phyloP scores from a whole-genome alignment of 441 rosid species.

The Adansonia grandidieri region DNA sequence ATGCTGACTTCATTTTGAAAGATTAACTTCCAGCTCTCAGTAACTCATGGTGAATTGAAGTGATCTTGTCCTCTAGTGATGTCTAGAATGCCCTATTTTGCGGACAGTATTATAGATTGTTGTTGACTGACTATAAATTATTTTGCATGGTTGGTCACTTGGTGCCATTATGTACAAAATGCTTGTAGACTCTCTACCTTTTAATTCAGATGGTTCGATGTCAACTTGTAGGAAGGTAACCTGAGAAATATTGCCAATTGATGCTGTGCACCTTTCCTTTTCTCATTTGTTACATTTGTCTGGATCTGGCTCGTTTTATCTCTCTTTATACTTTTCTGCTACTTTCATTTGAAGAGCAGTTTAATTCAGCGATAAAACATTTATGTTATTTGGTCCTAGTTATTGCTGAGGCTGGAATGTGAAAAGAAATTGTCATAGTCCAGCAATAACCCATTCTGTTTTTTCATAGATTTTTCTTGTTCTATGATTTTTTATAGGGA shows the following conservation, averaged over 20 bases:
- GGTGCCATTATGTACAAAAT: slow-evolving; percentile 96
- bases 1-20: slow-evolving; percentile 3
- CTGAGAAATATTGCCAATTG: slow-evolving; percentile 6
- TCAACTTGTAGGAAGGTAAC: slow-evolving; percentile 94
- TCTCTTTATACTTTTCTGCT: not conserved
- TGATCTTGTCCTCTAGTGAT: not conserved
- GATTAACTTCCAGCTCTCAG: not conserved
- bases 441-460: not conserved
- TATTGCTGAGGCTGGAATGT: not conserved
- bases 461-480: not conserved
- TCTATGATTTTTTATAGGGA: not conserved
- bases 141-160: slow-evolving; percentile 83
- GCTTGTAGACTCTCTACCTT: slow-evolving; percentile 98
- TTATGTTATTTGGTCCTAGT: not conserved
- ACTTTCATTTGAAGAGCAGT: not conserved
- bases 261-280: not conserved
- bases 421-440: no score
- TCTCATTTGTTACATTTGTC: not conserved
- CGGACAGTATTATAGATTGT: slow-evolving; percentile 15
- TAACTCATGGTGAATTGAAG: not conserved
- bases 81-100: slow-evolving; percentile 2
- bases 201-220: slow-evolving; percentile 98
- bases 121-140: slow-evolving; percentile 23
- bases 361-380: no score
- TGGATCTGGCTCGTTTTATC: not conserved